Conservation (phyloP, 169 alveolate species). For the Perkinsus chesapeaki region DNA sequence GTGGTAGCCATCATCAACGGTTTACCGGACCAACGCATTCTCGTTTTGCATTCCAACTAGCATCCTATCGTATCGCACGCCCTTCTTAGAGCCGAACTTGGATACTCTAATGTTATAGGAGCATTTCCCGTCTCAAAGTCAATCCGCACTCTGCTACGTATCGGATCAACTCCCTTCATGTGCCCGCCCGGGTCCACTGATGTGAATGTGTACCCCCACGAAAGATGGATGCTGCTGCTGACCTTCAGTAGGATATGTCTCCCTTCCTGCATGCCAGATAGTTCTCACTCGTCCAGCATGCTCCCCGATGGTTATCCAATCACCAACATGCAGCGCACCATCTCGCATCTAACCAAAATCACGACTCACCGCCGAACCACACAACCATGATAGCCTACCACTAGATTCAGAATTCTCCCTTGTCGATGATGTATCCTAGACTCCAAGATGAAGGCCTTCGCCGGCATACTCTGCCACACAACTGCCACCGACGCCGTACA, state of each 20-base stretch:
- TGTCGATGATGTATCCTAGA: constrained; percentile 40
- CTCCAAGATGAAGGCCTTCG: constrained; percentile 54
- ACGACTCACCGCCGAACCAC: background rate
- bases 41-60: too few relatives aligned
- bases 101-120: too few relatives aligned
- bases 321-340: constrained; percentile 12
- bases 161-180: too few relatives aligned
- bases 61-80: too few relatives aligned
- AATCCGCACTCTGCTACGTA: too few relatives aligned
- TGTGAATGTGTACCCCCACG: background rate
- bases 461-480: constrained; percentile 4
- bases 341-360: constrained; percentile 7
- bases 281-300: constrained; percentile 7
- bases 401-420: constrained; percentile 42
- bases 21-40: too few relatives aligned
- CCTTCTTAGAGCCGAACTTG: too few relatives aligned
- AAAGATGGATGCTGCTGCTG: background rate
- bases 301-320: constrained; percentile 15
- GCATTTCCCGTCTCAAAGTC: too few relatives aligned
- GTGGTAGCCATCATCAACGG: too few relatives aligned
- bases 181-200: too few relatives aligned
- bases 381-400: constrained; percentile 40
- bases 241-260: background rate
- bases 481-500: background rate
- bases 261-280: background rate